Conservation (phyloP, 306 rosid species). For the Cyclanthera cordifolia region DNA sequence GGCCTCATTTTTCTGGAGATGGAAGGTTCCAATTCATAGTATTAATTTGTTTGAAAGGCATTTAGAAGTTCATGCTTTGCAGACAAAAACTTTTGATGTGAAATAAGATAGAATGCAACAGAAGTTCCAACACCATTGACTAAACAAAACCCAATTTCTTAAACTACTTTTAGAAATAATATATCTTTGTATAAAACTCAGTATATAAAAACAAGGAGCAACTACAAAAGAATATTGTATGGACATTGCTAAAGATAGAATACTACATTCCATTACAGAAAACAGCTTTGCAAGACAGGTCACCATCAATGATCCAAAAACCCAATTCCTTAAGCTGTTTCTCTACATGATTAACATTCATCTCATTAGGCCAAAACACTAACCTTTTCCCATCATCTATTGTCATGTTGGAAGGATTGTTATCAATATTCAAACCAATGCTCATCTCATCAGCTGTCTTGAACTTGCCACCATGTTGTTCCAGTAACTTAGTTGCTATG, state of each 20-base stretch:
- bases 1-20: not conserved
- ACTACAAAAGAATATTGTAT: not conserved
- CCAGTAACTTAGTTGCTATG: constrained; percentile 24
- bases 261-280: constrained; percentile 57
- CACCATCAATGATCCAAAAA: constrained; percentile 54
- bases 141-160: not conserved
- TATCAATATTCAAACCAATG: constrained; percentile 27
- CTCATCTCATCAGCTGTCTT: constrained; percentile 24
- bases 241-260: constrained; percentile 2
- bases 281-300: constrained; percentile 69
- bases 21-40: not conserved
- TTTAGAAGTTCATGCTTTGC: not conserved
- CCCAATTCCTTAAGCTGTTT: constrained; percentile 48
- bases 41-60: not conserved
- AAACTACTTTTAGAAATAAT: not conserved
- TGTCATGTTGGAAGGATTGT: constrained; percentile 26
- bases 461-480: constrained; percentile 22
- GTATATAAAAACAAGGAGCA: not conserved
- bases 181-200: not conserved
- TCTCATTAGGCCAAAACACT: constrained; percentile 45
- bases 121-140: not conserved
- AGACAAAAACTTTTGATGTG: not conserved
- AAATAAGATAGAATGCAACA: not conserved
- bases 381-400: constrained; percentile 39
- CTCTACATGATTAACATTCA: constrained; percentile 30